These are phyloP conservation scores for Cryptococcus amylolentus DNA, from an alignment of 1,284 basidiomycete species.

Conservation along the genomic window DNA sequence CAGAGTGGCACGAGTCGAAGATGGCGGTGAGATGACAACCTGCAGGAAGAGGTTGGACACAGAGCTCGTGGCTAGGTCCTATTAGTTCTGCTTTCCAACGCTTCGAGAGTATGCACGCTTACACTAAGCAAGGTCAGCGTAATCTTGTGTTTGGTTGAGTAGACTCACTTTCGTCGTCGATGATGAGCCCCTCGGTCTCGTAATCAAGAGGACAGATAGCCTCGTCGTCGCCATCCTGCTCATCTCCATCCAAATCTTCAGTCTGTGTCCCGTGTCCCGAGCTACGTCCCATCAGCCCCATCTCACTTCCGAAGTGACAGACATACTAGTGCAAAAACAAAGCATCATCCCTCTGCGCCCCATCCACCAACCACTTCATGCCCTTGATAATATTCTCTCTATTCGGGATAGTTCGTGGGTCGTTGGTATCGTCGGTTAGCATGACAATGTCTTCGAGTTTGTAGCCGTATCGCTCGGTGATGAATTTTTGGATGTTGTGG, in stretches of 20 bases:
- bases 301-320: neutral
- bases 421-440: constrained; percentile 69
- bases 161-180: constrained; percentile 68
- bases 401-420: constrained; percentile 67
- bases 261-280: constrained; percentile 80
- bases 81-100: neutral
- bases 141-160: neutral
- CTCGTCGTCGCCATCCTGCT: constrained; percentile 60
- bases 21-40: constrained; percentile 85
- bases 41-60: constrained; percentile 63
- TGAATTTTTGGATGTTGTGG: constrained; percentile 68
- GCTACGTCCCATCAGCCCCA: constrained; percentile 10
- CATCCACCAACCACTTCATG: constrained; percentile 85
- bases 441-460: constrained; percentile 77
- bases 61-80: constrained; percentile 50
- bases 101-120: neutral
- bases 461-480: constrained; percentile 66
- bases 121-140: constrained; percentile 15
- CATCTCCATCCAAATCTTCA: constrained; percentile 64
- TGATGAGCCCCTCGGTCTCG: constrained; percentile 65
- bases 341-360: constrained; percentile 75
- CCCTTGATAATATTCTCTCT: constrained; percentile 76
- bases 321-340: constrained; percentile 85
- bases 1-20: constrained; percentile 62
- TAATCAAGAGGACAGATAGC: constrained; percentile 81